These are phyloP conservation scores for Sesbania bispinosa DNA, from an alignment of 306 rosid genomes.

Conservation along the genomic window DNA sequence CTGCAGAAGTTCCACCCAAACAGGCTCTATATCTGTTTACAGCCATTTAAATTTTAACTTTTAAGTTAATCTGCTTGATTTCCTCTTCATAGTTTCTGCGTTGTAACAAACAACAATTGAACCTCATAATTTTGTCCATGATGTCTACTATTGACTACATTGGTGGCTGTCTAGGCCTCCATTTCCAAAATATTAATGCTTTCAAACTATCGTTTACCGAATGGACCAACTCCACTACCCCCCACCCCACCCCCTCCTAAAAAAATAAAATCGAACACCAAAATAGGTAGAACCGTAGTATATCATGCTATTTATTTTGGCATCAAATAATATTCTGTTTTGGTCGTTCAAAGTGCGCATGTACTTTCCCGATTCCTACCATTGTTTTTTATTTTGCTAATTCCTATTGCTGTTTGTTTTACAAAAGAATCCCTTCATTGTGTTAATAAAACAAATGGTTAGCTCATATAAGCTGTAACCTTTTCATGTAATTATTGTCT, in stretches of 20 bases:
- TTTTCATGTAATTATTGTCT: neutral
- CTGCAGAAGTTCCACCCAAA: too few species aligned
- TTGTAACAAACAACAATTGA: neutral
- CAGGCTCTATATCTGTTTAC: too few species aligned
- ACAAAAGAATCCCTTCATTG: neutral
- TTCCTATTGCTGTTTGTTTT: neutral
- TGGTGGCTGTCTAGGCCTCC: conserved; percentile 1
- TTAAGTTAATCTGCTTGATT: too few species aligned
- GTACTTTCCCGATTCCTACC: neutral
- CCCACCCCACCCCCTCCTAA: too few species aligned
- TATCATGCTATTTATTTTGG: conserved; percentile 25
- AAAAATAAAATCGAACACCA: neutral
- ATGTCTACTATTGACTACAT: neutral
- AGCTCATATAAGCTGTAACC: neutral
- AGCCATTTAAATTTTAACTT: too few species aligned
- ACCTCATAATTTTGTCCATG: neutral
- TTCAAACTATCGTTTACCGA: neutral
- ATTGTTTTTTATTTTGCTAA: neutral
- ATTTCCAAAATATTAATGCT: neutral
- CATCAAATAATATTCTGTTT: conserved; percentile 4
- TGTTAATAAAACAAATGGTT: neutral
- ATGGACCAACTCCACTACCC: neutral
- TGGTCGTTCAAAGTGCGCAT: neutral
- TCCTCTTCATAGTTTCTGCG: too few species aligned
- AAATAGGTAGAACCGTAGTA: conserved; percentile 9